phyloP scores from a whole-genome alignment of 2,329 filamentous ascomycete genomes.

The Exserohilum turcica region DNA sequence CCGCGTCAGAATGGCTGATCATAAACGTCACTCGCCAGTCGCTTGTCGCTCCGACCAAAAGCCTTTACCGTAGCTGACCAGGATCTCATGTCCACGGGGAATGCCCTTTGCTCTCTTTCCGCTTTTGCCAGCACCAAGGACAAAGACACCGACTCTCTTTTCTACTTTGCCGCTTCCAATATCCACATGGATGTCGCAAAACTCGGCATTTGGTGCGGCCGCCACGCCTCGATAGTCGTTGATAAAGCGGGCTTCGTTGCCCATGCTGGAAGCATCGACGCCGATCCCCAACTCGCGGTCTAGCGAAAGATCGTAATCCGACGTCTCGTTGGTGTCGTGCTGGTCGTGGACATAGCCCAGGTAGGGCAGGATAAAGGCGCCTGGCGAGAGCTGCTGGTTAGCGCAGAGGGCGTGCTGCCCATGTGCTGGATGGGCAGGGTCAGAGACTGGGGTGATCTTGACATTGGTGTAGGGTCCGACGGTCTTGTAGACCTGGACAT shows the following conservation, averaged over 20 bases:
- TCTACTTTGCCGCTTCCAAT: constrained; percentile 49
- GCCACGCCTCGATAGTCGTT: constrained; percentile 60
- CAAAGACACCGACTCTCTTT: constrained; percentile 57
- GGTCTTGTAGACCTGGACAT: constrained; percentile 19
- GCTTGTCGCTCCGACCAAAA: constrained; percentile 52
- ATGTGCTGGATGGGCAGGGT: constrained; percentile 53
- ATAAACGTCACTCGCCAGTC: constrained; percentile 10
- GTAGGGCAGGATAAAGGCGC: constrained; percentile 57
- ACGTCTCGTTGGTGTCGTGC: constrained; percentile 48
- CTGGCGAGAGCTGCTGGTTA: constrained; percentile 51
- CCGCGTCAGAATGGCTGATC: background rate
- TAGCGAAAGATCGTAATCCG: constrained; percentile 58
- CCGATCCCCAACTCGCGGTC: constrained; percentile 56
- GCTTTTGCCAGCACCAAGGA: constrained; percentile 55
- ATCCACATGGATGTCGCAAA: constrained; percentile 50
- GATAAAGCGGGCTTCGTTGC: constrained; percentile 59
- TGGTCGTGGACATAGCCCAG: constrained; percentile 56
- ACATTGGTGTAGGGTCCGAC: constrained; percentile 46
- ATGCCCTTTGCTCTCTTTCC: constrained; percentile 55
- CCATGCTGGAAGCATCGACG: constrained; percentile 55
- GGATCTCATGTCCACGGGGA: constrained; percentile 55
- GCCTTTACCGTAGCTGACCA: constrained; percentile 61
- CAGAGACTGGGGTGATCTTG: constrained; percentile 50
- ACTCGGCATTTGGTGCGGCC: constrained; percentile 50
- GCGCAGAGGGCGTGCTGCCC: constrained; percentile 57